Conservation (phyloP, 306 rosid genomes). For the Sesbania bispinosa region DNA sequence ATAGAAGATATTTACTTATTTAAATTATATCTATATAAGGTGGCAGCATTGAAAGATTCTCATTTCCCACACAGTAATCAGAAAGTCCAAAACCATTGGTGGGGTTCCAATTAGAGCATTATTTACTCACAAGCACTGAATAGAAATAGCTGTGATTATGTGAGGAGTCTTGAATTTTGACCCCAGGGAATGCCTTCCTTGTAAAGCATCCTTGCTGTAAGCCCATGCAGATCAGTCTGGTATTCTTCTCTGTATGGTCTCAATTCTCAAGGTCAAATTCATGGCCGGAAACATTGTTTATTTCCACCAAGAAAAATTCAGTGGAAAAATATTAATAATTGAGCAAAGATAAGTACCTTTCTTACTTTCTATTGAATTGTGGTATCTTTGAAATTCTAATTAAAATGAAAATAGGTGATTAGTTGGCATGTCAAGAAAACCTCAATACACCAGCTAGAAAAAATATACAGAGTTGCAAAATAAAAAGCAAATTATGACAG, state of each 20-base stretch:
- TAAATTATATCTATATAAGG: no score
- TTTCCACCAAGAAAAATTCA: background rate
- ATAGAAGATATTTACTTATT: no score
- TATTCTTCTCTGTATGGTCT: background rate
- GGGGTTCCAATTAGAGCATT: conserved; percentile 21
- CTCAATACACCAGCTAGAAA: background rate
- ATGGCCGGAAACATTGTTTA: conserved; percentile 9
- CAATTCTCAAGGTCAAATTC: conserved; percentile 11
- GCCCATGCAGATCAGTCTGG: background rate
- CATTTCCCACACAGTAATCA: background rate
- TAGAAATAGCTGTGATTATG: conserved; percentile 21
- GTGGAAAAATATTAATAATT: background rate
- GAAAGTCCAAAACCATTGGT: conserved; percentile 30
- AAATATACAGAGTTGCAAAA: background rate
- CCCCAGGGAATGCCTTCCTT: conserved; percentile 32
- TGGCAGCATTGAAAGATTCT: conserved; percentile 26
- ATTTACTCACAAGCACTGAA: background rate
- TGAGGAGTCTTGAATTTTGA: conserved; percentile 36
- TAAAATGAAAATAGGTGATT: background rate
- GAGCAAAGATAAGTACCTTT: background rate
- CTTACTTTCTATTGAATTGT: background rate
- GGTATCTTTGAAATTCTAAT: background rate
- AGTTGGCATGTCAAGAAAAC: background rate
- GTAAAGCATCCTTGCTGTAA: conserved; percentile 27
- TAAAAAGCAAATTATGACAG: background rate